Base-by-base conservation (phyloP, 2,329 filamentous ascomycete genomes). In the Aspergillus brunneoviolaceus region DNA sequence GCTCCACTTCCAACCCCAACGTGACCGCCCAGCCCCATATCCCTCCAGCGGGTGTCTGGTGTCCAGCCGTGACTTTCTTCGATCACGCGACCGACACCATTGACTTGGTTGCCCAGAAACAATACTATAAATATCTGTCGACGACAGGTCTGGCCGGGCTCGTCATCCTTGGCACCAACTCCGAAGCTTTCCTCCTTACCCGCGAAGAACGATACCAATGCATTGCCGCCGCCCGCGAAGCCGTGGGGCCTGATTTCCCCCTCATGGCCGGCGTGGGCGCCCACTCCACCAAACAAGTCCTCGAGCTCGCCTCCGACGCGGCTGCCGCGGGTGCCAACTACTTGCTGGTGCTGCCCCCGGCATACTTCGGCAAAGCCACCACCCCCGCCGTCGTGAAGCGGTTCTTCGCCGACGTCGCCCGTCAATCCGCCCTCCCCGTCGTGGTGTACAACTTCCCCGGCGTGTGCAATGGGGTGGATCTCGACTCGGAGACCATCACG, bases 371-470 rank as follows among this genome's bases (percentile, higher is more conserved):
- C 65, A 87, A 87, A 72, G 82, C 83, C 14, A 87, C 85, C 3
- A 84, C 81, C 4, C 78, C 80, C 21, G 77, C 76, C 12, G 84
- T 89, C 25, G 77, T 89, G 29, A 81, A 83, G 67, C 75, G 77
- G 52, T 89, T 89, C 77, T 89, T 82, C 67, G 74, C 75, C 51
- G 82, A 88, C 31, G 77, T 89, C 3, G 84, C 85, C 0, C 72
- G 72, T n/a, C 72, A 77, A 53, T 79, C 78, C 2, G 74, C 80
- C 2, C 72, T 89, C 2, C 86, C 86, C 0, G 77, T 89, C 33
- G 80, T 90, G 47, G 74, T 89, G 14, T 89, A 89, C 74, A 89
- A 89, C 73, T 90, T 89, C 74, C 88, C 88, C 0, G 85, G 79
- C 12, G 87, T 90, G 21, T 88, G 85, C 68, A 87, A 88, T 63